Conservation (phyloP, 345 rosid species). For the Arabidopsis arenosa region DNA sequence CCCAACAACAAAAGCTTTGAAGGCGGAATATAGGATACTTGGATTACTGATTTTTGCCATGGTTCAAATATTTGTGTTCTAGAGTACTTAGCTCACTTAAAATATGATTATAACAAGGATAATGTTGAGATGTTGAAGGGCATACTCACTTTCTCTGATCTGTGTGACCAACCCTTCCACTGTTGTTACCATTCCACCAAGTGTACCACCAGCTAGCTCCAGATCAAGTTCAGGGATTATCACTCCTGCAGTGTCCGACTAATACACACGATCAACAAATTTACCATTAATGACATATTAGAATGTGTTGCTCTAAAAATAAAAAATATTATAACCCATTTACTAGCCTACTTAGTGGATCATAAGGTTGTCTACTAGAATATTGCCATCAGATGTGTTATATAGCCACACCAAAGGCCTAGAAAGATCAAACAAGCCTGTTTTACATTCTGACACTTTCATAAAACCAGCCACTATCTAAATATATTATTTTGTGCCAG, state of each 20-base stretch:
- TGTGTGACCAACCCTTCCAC: constrained; percentile 92
- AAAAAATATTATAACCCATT: background rate
- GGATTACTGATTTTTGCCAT: background rate
- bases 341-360: background rate
- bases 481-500: background rate
- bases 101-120: background rate
- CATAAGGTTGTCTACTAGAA: background rate
- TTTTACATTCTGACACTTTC: background rate
- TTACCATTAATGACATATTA: background rate
- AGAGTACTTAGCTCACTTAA: background rate
- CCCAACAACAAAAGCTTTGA: constrained; percentile 8
- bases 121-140: constrained; percentile 8
- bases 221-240: constrained; percentile 84
- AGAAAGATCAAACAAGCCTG: constrained; percentile 13
- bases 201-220: constrained; percentile 87
- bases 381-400: constrained; percentile 16
- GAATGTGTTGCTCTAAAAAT: constrained; percentile 6
- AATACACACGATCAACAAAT: constrained; percentile 33
- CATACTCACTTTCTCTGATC: constrained; percentile 88
- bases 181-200: constrained; percentile 91
- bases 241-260: constrained; percentile 93
- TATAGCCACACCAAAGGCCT: background rate
- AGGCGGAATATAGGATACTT: background rate
- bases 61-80: background rate
- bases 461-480: background rate